Conservation (phyloP, 73 alveolate genomes). For the Uronychia binucleata region DNA sequence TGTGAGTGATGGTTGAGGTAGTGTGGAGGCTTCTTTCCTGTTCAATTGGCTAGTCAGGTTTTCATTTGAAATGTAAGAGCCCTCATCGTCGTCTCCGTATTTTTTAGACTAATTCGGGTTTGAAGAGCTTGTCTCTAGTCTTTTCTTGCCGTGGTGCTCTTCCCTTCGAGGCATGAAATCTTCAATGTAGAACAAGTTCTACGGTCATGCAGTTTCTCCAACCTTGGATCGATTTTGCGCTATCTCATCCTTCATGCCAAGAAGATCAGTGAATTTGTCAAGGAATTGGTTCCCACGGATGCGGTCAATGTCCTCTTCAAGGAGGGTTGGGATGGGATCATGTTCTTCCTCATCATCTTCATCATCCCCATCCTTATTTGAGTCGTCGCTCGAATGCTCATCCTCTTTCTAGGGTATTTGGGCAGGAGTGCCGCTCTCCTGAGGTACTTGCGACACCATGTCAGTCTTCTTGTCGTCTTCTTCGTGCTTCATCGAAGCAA, state of each 20-base stretch:
- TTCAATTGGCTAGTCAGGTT: not conserved
- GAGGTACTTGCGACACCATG: not conserved
- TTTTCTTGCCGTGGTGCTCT: not conserved
- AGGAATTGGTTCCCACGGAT: not conserved
- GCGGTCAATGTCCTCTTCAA: conserved; percentile 8
- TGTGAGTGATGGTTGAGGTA: no score
- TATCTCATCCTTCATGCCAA: not conserved
- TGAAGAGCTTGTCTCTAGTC: not conserved
- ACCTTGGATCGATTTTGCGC: not conserved
- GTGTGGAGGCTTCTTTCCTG: not conserved
- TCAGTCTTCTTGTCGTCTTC: conserved; percentile 8
- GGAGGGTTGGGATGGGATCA: not conserved
- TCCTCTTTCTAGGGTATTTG: conserved; percentile 2
- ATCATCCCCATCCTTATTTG: not conserved
- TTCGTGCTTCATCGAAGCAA: conserved; percentile 30
- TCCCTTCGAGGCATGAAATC: not conserved
- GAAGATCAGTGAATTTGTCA: conserved; percentile 56
- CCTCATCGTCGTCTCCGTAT: not conserved
- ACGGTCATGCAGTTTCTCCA: not conserved
- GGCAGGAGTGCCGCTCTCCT: not conserved
- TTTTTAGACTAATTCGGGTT: not conserved
- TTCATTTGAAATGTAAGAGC: not conserved
- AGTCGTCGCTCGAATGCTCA: not conserved
- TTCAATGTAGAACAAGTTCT: not conserved
- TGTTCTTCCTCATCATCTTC: not conserved